Percentiles rank a stretch among this genome's conserved stretches.
Conservation (phyloP, 345 rosid genomes). For the Turritis glabra region DNA sequence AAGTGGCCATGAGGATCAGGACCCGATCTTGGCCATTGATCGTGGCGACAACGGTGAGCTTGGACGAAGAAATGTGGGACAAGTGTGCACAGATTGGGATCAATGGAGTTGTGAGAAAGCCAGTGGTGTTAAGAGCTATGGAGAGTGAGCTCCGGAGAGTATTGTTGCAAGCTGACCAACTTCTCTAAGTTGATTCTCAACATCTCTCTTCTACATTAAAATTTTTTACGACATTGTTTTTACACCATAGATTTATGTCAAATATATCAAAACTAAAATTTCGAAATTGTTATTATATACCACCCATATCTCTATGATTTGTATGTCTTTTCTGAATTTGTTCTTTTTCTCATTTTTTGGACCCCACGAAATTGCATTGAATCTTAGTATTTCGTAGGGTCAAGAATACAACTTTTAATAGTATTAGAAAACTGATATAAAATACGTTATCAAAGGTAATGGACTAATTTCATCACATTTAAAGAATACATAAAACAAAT, state of each 20-base stretch:
- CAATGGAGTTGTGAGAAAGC: conserved; percentile 80
- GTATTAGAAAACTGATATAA: neutral
- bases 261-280: conserved; percentile 10
- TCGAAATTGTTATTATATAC: conserved; percentile 10
- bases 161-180: conserved; percentile 55
- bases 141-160: conserved; percentile 74
- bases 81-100: conserved; percentile 71
- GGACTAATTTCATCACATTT: too few relatives aligned
- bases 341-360: conserved; percentile 6
- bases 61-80: conserved; percentile 61
- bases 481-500: too few relatives aligned
- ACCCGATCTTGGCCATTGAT: conserved; percentile 74
- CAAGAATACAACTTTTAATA: neutral
- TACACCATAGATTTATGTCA: conserved; percentile 23
- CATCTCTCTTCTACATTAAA: neutral
- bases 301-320: conserved; percentile 2
- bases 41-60: conserved; percentile 59
- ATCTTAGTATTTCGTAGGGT: conserved; percentile 24
- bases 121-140: conserved; percentile 61
- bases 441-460: neutral
- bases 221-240: conserved; percentile 10
- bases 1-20: conserved; percentile 74
- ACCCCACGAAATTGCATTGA: conserved; percentile 10
- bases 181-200: conserved; percentile 29
- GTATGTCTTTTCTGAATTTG: neutral